These are phyloP conservation scores for Thermomyces lanuginosus DNA, from an alignment of 2,329 filamentous ascomycete genomes.

Conservation along the genomic window DNA sequence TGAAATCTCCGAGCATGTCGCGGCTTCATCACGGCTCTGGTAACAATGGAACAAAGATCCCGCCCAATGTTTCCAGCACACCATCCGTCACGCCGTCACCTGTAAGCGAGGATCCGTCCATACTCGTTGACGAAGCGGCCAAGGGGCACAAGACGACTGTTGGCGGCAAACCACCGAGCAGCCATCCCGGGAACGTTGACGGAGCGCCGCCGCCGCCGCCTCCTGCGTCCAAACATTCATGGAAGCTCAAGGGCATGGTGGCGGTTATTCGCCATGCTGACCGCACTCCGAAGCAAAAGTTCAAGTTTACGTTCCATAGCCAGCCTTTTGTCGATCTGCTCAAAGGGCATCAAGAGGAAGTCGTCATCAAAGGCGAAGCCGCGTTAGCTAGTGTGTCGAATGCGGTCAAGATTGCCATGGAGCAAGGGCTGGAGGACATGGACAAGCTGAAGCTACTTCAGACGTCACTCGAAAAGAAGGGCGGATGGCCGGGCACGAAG, in stretches of 20 bases:
- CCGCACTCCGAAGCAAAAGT: slow-evolving; percentile 95
- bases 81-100: slow-evolving; percentile 29
- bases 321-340: slow-evolving; percentile 89
- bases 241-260: slow-evolving; percentile 96
- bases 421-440: slow-evolving; percentile 65
- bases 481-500: slow-evolving; percentile 86
- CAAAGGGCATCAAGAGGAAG: slow-evolving; percentile 91
- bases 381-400: slow-evolving; percentile 77
- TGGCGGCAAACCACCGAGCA: slow-evolving; percentile 11
- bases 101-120: slow-evolving; percentile 16
- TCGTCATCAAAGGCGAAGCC: slow-evolving; percentile 79
- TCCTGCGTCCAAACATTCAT: slow-evolving; percentile 71
- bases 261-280: slow-evolving; percentile 93
- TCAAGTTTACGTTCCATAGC: slow-evolving; percentile 97
- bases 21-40: slow-evolving; percentile 38
- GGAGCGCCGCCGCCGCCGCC: slow-evolving; percentile 29
- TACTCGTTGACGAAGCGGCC: slow-evolving; percentile 17
- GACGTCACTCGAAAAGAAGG: slow-evolving; percentile 82
- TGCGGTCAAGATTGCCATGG: slow-evolving; percentile 67
- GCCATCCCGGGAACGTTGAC: slow-evolving; percentile 14
- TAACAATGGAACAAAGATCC: slow-evolving; percentile 26
- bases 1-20: slow-evolving; percentile 50
- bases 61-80: slow-evolving; percentile 17
- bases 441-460: slow-evolving; percentile 73
- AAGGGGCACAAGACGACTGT: slow-evolving; percentile 11